Base-by-base conservation (phyloP, 257 asterid genomes). In the Echium plantagineum region DNA sequence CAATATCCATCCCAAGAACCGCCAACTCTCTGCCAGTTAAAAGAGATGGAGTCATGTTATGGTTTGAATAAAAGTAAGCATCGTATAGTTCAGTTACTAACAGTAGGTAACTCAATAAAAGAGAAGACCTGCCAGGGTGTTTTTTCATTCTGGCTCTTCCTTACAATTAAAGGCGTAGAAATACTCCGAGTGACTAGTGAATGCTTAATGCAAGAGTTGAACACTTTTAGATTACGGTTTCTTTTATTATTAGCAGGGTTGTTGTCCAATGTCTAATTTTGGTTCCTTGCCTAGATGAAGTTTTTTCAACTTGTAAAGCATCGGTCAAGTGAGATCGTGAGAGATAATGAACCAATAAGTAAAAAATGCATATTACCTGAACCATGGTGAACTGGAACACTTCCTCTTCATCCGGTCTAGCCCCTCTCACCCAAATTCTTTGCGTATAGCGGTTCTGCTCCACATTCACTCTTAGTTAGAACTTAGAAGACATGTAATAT, bases 1-100 rank as follows among this genome's bases (percentile, higher is more conserved):
- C 98, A 90, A 72, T 85, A 90, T 19, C 96, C 98, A 71, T 90
- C 98, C 98, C 96, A 90, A 17, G 86, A 83, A 65, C 98, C 98
- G 3, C 98, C 96, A 53, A 90, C 94, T 55, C 88, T 80, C 95
- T 89, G 83, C 66, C 64, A 73, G 38, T 52, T 28, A 15, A 24
- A 59, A 59, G 57, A 38, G 30, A 60, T 32, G 6, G 16, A 66
- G 53, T 63, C 56, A 60, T 49, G 51, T 31, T 65, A 28, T 28
- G 32, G 32, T 4, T 28, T 6, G 32, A 28, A n/a, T n/a, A 28
- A 28, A 28, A 3, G 32, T 6, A 28, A 28, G 32, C 32, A 28
- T 28, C 7, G 7, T 3, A 32, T 8, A 46, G 21, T 28, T 17
- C 15, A 9, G 22, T 24, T 15, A 12, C 22, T 26, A 12, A 56